Evolutionary conservation across 306 rosid genomes (phyloP), one percentile per base, ranked within the genome.

Genomic region (Vigna angularis): DNA sequence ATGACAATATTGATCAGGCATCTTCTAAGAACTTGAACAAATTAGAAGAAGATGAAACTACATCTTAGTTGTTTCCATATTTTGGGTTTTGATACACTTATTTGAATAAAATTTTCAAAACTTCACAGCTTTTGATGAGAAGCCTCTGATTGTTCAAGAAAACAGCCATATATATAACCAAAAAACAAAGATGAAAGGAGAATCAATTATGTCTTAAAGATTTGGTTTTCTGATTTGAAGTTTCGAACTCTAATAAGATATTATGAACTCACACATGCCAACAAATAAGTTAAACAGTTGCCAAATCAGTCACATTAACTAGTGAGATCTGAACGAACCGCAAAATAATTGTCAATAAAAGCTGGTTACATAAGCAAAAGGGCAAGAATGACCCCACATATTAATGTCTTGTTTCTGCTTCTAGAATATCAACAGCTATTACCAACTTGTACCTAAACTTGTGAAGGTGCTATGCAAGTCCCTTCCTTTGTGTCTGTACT

Each of bases 321-420:
- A 28, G 61, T 51, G 42, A 14, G 28, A 64, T 38, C 38, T 7
- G 55, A 72, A 17, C 28, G 77, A 83, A 66, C 76, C 65, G 57
- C 12, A 3, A 65, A 56, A 58, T 58, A n/a, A 40, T 16, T 77
- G 34, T 57, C 34, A 5, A 30, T 50, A 4, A 18, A 32, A 66
- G 47, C 66, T 77, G 68, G 70, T 56, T 72, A 30, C 47, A 56
- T 28, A 68, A 48, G 68, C 42, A 66, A 58, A 58, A 55, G 12
- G 47, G 24, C 48, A 47, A 28, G 12, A 70, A 63, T 55, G 63
- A 22, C 57, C 78, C 69, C 82, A 82, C 74, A 63, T 56, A 18
- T 24, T 63, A 62, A 15, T 70, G 56, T 61, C 61, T 16, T 62
- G 24, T 34, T 52, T 44, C 58, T 49, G 24, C 56, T 73, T 36